Conservation (phyloP, 1,284 basidiomycete genomes). For the Boletus albobrunnescens region DNA sequence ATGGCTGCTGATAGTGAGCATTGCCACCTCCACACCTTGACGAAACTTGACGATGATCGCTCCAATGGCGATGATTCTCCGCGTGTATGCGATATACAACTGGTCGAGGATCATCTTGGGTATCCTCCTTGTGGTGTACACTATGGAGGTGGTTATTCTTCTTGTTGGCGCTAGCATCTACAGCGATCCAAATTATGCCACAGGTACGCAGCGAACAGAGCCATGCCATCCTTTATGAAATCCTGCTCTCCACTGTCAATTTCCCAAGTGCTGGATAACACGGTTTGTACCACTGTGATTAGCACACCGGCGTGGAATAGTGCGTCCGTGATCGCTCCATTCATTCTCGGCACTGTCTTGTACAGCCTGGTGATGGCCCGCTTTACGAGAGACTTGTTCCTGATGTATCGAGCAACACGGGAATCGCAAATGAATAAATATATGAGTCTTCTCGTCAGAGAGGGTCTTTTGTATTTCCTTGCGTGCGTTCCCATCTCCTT, state of each 20-base stretch:
- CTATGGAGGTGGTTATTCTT: background rate
- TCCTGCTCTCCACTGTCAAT: background rate
- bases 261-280: background rate
- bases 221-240: background rate
- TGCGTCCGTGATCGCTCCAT: background rate
- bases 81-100: background rate
- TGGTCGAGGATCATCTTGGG: background rate
- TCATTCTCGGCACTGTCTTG: background rate
- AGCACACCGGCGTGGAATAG: background rate
- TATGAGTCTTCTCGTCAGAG: background rate
- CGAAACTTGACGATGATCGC: background rate
- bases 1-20: background rate
- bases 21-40: background rate
- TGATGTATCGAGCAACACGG: background rate
- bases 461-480: background rate
- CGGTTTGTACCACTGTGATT: background rate
- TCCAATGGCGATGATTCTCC: conserved; percentile 2
- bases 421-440: background rate
- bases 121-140: background rate
- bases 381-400: background rate
- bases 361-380: background rate
- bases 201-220: background rate
- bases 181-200: background rate
- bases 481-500: background rate
- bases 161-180: background rate